Base-by-base conservation (phyloP, 495 filamentous ascomycete species). In the Penicillium cosmopolitanum region DNA sequence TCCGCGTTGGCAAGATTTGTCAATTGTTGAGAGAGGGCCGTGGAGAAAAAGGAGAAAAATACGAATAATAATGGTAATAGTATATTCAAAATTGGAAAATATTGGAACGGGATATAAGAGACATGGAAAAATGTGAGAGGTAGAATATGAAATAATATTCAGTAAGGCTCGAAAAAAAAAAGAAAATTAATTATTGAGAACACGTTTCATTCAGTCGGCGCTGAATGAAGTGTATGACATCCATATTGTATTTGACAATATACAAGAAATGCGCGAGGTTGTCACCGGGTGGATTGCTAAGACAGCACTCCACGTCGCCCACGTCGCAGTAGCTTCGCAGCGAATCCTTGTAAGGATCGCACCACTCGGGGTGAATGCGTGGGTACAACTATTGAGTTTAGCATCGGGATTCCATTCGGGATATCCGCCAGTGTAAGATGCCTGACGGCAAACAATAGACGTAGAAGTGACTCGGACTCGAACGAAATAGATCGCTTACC, bases 291-390 rank as follows among this genome's bases (percentile, higher is more conserved):
- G 55, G 57, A 11, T 57, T 50, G 11, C 35, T 42, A 25, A 63
- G 43, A 51, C 69, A 71, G 36, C 69, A 71, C 50, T 61, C 50
- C 1, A 38, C 31, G 44, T 69, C 69, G 21, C 62, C 66, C 2
- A 57, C 53, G 44, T 71, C 69, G 28, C 69, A 71, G 52, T 71
- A 71, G 50, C 52, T 63, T 2, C 64, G 59, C 5, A 71, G 51
- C 1, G 66, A 67, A 0, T 19, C 18, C 12, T 50, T 50, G 13
- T 43, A 71, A 4, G 64, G 59, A 7, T 57, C 35, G 36, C 69
- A 71, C 21, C 56, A 58, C 40, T 61, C 64, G 1, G 69, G 60
- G 46, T 71, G 63, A 21, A 69, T 43, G 8, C 69, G 69, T 21
- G 69, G 66, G 28, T 58, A 67, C 10, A 69, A 43, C 69, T 67